These are phyloP conservation scores for Coniochaeta pulveracea DNA, from an alignment of 2,329 filamentous ascomycete genomes.

Conservation along the genomic window DNA sequence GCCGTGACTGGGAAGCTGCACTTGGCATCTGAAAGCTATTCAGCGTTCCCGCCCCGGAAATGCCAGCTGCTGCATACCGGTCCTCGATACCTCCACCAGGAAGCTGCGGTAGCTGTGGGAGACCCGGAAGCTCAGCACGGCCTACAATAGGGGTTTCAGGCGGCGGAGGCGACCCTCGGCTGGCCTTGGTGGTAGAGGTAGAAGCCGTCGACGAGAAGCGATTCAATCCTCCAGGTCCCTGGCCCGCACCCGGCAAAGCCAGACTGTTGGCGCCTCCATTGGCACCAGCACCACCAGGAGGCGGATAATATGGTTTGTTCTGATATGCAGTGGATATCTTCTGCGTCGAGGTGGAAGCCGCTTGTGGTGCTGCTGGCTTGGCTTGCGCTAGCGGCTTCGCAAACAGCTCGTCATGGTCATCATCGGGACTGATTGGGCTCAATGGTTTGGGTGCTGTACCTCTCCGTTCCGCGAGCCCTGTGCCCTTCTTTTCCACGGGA, in stretches of 20 bases:
- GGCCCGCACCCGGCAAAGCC: constrained; percentile 1
- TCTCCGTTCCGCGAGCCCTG: constrained; percentile 67
- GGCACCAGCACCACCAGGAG: constrained; percentile 30
- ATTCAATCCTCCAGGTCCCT: constrained; percentile 31
- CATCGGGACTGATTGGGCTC: constrained; percentile 67
- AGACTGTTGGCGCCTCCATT: constrained; percentile 2
- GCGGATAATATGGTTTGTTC: constrained; percentile 49
- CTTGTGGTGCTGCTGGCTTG: constrained; percentile 12
- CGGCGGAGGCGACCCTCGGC: constrained; percentile 84
- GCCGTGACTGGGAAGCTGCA: constrained; percentile 68
- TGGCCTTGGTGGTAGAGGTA: constrained; percentile 83
- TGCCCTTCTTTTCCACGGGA: constrained; percentile 44
- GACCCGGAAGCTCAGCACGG: constrained; percentile 24
- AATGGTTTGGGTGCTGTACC: constrained; percentile 74
- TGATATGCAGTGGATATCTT: constrained; percentile 35
- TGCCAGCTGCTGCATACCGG: constrained; percentile 82
- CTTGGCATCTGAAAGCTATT: constrained; percentile 61
- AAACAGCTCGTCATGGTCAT: constrained; percentile 71
- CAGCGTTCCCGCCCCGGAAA: constrained; percentile 74
- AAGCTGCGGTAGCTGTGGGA: constrained; percentile 18
- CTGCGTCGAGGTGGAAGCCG: constrained; percentile 10
- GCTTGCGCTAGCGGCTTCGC: constrained; percentile 45
- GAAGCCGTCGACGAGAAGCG: constrained; percentile 74
- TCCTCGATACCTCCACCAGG: constrained; percentile 78
- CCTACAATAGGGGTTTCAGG: constrained; percentile 84